phyloP scores from a whole-genome alignment of 2,329 filamentous ascomycete species.

The Myriangium duriaei region DNA sequence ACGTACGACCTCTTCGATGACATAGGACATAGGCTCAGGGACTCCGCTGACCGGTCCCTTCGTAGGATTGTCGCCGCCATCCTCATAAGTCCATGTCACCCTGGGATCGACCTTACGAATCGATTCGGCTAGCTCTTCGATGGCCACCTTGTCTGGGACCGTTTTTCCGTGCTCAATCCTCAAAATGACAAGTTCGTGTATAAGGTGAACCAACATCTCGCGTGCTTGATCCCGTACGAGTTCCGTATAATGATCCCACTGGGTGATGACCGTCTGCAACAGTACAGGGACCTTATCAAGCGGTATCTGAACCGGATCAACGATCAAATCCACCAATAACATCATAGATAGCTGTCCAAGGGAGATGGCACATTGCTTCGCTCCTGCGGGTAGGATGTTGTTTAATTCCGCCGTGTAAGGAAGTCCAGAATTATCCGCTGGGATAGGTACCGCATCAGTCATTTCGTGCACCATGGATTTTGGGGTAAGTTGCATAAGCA shows the following conservation, averaged over 20 bases:
- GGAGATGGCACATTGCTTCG: constrained; percentile 77
- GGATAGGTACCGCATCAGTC: constrained; percentile 52
- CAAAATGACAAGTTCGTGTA: constrained; percentile 85
- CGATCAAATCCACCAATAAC: constrained; percentile 87
- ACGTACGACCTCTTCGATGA: constrained; percentile 69
- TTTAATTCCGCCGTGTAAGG: constrained; percentile 83
- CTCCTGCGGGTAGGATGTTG: constrained; percentile 68
- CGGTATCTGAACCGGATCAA: constrained; percentile 71
- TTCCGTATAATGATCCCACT: constrained; percentile 95
- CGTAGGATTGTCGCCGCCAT: constrained; percentile 60
- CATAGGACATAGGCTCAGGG: constrained; percentile 72
- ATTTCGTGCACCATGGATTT: constrained; percentile 97
- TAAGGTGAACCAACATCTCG: constrained; percentile 95
- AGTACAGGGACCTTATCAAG: constrained; percentile 73
- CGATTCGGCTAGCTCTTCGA: constrained; percentile 78
- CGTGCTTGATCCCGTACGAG: constrained; percentile 92
- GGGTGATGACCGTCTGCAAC: constrained; percentile 78
- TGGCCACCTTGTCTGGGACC: constrained; percentile 55
- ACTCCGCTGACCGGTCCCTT: constrained; percentile 62
- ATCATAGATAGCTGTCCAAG: constrained; percentile 88
- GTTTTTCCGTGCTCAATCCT: constrained; percentile 59
- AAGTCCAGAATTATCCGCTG: constrained; percentile 59
- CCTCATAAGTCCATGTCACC: constrained; percentile 90
- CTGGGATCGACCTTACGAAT: constrained; percentile 73
- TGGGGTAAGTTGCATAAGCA: constrained; percentile 79